Base-by-base conservation (phyloP, 2,329 filamentous ascomycete genomes). In the Diaporthe sp. region DNA sequence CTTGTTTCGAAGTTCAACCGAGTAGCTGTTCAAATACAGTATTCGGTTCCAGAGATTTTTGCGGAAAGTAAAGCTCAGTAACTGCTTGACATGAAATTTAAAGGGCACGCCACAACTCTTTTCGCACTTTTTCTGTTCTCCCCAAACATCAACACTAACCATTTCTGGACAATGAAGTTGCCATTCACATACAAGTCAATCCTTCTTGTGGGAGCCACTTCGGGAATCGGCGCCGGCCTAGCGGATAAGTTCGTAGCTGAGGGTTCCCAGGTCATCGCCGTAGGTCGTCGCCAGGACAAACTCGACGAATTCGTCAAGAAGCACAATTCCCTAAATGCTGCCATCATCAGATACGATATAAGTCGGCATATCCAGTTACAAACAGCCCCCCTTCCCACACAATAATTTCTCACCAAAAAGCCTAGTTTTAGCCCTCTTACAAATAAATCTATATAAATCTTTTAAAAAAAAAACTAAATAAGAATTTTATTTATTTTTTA, bases 161-260 rank as follows among this genome's bases (percentile, higher is more conserved):
- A 9, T 45, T 50, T 35, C 28, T 4, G 19, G 19, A 66, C 61
- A 35, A 35, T 42, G 15, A 64, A 71, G 19, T 64, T 71, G 69
- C 54, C 55, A 4, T 71, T 71, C 40, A 30, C 17, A 28, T 89
- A 89, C 79, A 87, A 87, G 55, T 85, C 86, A 76, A 83, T 87
- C 12, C 84, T 89, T 30, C 72, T 89, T n/a, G 79, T 89, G 70
- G 87, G 88, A 4, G 87, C 87, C 17, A 89, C 88, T 1, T 85
- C 86, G 13, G 87, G 87, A 47, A 89, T 89, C 70, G 87, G 87
- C 50, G 80, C 80, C 64, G 86, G 84, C 1, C 80, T 89, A 77
- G 85, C 86, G 12, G 71, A 79, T 38, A 78, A 78, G 73, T 76
- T 80, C 15, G 76, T 88, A 61, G 72, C 80, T 19, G 79, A 82